Conservation (phyloP, 1,284 basidiomycete genomes). For the Ganoderma lucidum region DNA sequence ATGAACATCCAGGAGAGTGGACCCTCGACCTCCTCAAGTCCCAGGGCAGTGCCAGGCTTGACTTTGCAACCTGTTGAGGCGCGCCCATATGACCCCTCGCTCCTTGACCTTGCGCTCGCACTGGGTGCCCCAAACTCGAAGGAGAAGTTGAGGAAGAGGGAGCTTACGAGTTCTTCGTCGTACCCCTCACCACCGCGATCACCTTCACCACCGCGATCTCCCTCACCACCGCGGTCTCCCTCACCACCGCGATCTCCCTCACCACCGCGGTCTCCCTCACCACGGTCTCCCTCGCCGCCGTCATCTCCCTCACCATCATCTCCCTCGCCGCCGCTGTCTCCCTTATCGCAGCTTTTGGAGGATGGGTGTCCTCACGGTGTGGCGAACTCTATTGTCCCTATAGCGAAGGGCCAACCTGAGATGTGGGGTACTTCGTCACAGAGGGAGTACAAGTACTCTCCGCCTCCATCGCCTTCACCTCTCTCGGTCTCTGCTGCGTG, state of each 20-base stretch:
- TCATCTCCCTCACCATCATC: too few species aligned
- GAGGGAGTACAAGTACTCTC: neutral
- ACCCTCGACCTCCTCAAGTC: neutral
- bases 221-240: too few species aligned
- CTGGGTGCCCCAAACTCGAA: neutral
- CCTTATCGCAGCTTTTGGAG: neutral
- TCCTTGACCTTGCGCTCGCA: neutral
- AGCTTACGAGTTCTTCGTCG: neutral
- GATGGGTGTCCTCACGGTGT: neutral
- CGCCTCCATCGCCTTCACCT: neutral
- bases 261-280: too few species aligned
- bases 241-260: too few species aligned
- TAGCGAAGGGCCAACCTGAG: too few species aligned
- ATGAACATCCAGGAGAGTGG: neutral
- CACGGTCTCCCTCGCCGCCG: too few species aligned
- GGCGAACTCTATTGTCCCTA: neutral
- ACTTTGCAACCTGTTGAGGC: neutral
- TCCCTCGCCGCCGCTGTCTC: too few species aligned
- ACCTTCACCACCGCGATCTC: neutral
- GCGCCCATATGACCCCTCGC: neutral
- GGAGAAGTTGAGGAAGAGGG: neutral
- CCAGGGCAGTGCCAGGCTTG: neutral
- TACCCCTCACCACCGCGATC: neutral
- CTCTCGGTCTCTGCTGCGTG: neutral
- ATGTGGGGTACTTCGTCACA: neutral